Evolutionary conservation across 2,329 filamentous ascomycete species (phyloP).

Genomic region (Botrytis cinerea): DNA sequence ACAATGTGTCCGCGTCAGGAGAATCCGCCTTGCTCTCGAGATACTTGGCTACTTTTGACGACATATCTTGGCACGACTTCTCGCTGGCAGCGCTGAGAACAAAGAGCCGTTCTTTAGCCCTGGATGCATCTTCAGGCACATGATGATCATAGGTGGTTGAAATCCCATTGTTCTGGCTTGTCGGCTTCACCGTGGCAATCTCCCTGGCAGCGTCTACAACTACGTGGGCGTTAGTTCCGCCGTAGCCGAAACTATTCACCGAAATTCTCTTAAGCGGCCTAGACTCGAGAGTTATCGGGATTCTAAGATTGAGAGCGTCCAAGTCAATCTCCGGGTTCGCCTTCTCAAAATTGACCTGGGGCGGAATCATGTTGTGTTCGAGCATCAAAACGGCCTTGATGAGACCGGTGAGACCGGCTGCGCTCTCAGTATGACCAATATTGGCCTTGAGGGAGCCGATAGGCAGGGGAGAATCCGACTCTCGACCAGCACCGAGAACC

Average conservation of each 20-base stretch:
- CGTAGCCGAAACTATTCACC: slow-evolving; percentile 37
- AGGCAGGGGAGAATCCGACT: background rate
- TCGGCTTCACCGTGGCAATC: background rate
- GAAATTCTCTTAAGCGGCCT: slow-evolving; percentile 49
- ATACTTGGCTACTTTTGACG: too few species aligned
- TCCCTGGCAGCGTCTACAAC: slow-evolving; percentile 12
- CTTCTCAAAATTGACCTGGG: slow-evolving; percentile 43
- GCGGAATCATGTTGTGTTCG: slow-evolving; percentile 45
- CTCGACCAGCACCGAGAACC: slow-evolving; percentile 1
- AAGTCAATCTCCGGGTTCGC: slow-evolving; percentile 40
- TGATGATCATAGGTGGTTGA: too few species aligned
- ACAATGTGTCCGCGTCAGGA: background rate
- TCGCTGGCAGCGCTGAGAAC: background rate
- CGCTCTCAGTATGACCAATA: slow-evolving; percentile 37
- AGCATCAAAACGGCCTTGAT: slow-evolving; percentile 46
- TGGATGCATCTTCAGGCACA: too few species aligned
- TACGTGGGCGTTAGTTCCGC: slow-evolving; percentile 41
- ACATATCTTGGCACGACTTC: background rate
- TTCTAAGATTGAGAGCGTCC: background rate
- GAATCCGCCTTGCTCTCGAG: background rate
- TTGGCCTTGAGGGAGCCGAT: slow-evolving; percentile 33
- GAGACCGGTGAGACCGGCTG: slow-evolving; percentile 35
- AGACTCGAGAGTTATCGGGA: background rate
- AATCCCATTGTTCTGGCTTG: too few species aligned
- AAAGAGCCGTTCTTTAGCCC: background rate